Base-by-base conservation (phyloP, 1,284 basidiomycete genomes). In the Ustilago lituana region DNA sequence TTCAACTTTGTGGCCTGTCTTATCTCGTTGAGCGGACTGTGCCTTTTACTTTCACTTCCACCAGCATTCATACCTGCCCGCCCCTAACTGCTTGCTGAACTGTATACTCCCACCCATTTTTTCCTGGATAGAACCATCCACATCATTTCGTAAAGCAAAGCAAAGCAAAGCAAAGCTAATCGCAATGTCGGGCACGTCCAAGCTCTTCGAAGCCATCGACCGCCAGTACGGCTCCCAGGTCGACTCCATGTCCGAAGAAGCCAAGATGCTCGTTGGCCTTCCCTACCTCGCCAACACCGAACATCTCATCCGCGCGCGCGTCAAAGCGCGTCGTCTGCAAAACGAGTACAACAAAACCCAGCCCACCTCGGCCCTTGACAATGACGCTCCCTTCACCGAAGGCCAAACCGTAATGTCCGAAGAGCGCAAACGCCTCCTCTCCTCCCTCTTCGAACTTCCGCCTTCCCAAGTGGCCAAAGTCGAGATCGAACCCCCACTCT, bases 401-500 rank as follows among this genome's bases (percentile, higher is more conserved):
- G 59, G 59, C 10, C 65, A 68, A 40, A 68, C 50, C 0, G 20
- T 68, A 39, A 67, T 62, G 58, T 53, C 51, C 8, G 55, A 61
- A 5, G 56, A 62, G 4, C 59, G 65, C 19, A 59, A 67, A 37
- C 44, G 53, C 8, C 15, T 71, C 20, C 57, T 71, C 24, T 51
- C 59, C 4, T 36, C 54, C 15, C 51, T 71, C 22, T 47, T 71
- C 23, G 47, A 52, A 19, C 17, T 62, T 11, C 55, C 63, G 1
- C 17, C 24, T 3, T 19, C n/a, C 3, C 35, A 19, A 5, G 41
- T 62, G 11, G 39, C 31, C 1, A 58, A 51, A 15, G 40, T 69
- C 20, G 59, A 62, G 22, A 51, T 73, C 45, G 65, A 68, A 35
- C 70, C 65, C 0, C 70, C 70, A 12, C 68, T 72, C 5, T 66